Conservation (phyloP, 768 basidiomycete genomes). For the Leccinum imitatum region DNA sequence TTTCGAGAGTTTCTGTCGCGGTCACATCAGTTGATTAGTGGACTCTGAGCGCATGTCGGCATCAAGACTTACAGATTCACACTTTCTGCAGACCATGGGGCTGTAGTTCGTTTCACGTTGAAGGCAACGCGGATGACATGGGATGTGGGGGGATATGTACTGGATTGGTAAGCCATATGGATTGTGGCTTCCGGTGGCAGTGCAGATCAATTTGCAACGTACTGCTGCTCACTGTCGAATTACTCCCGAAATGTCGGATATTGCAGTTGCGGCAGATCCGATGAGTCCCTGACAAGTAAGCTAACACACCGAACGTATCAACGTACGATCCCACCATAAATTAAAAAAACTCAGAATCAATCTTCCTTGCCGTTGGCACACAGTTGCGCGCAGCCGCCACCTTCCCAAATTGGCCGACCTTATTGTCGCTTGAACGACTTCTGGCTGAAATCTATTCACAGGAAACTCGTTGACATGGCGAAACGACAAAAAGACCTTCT, state of each 20-base stretch:
- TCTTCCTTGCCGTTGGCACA: constrained; percentile 1
- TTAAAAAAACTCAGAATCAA: neutral
- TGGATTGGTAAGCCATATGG: constrained; percentile 23
- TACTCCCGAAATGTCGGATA: neutral
- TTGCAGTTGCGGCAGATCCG: neutral
- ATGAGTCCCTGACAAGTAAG: neutral
- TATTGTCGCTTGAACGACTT: constrained; percentile 28
- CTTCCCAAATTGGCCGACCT: constrained; percentile 25
- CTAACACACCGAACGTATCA: constrained; percentile 1
- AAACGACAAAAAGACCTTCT: constrained; percentile 30
- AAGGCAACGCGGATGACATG: constrained; percentile 7
- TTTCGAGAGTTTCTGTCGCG: constrained; percentile 79
- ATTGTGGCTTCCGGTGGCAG: neutral
- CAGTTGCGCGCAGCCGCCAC: neutral
- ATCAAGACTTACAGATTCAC: constrained; percentile 57
- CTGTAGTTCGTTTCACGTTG: constrained; percentile 10
- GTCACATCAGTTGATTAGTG: neutral
- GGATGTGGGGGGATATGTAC: neutral
- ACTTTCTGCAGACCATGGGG: constrained; percentile 85
- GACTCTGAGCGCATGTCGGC: constrained; percentile 12
- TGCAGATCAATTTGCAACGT: neutral
- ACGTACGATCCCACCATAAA: neutral
- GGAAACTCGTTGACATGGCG: constrained; percentile 35
- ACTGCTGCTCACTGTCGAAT: neutral
- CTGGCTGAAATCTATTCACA: constrained; percentile 23